These are phyloP conservation scores for Xylariaceae sp. DNA, from an alignment of 2,329 filamentous ascomycete species.

Conservation along the genomic window DNA sequence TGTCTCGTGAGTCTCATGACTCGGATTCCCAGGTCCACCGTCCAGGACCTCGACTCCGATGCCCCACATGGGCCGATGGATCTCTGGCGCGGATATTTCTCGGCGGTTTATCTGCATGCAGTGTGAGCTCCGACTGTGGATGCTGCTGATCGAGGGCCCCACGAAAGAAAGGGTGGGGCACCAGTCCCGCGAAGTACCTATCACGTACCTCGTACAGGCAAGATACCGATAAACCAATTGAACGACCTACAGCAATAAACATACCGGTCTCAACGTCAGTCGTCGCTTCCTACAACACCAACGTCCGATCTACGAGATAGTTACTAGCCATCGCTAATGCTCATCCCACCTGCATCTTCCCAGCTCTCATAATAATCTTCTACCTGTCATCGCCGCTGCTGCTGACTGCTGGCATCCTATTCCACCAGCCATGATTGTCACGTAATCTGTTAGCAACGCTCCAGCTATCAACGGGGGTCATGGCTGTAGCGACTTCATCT, in stretches of 20 bases:
- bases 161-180: too few relatives aligned
- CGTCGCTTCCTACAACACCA: slow-evolving; percentile 1
- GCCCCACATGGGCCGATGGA: too few relatives aligned
- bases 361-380: background rate
- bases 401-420: background rate
- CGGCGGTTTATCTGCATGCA: too few relatives aligned
- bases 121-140: too few relatives aligned
- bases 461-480: slow-evolving; percentile 20
- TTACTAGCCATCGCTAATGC: background rate
- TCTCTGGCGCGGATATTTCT: too few relatives aligned
- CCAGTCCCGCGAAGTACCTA: too few relatives aligned
- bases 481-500: slow-evolving; percentile 26
- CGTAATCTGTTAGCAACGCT: slow-evolving; percentile 8
- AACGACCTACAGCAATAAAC: slow-evolving; percentile 4
- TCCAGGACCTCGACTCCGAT: too few relatives aligned
- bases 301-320: background rate
- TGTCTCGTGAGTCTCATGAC: too few relatives aligned
- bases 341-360: background rate
- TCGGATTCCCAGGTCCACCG: too few relatives aligned
- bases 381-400: background rate
- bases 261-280: too few relatives aligned
- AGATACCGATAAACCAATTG: background rate
- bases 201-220: background rate
- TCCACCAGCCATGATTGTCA: slow-evolving; percentile 13
- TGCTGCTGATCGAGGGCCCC: too few relatives aligned